Evolutionary conservation across 805 yeast species (phyloP).

Genomic region (Metahyphopichia silvanorum): DNA sequence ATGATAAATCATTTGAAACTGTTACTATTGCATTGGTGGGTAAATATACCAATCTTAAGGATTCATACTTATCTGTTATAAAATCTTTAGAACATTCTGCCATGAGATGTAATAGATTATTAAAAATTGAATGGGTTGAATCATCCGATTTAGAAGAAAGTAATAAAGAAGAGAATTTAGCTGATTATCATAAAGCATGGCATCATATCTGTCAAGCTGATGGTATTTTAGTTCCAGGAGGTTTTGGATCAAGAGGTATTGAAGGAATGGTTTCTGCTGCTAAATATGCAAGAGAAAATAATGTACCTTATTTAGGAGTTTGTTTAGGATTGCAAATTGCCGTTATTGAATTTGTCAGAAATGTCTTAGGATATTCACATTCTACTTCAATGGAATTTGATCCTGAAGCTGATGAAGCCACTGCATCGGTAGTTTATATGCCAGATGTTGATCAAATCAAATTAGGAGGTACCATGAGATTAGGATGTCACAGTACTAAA

Average conservation of each 20-base stretch:
- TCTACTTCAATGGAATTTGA: conserved; percentile 85
- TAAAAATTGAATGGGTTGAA: conserved; percentile 95
- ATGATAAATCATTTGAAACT: conserved; percentile 79
- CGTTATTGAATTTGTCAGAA: conserved; percentile 87
- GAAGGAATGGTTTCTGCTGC: conserved; percentile 98
- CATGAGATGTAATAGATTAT: conserved; percentile 79
- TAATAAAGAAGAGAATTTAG: conserved; percentile 59
- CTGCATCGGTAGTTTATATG: conserved; percentile 89
- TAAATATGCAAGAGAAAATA: conserved; percentile 95
- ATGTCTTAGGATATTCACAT: conserved; percentile 62
- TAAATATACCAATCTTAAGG: conserved; percentile 93
- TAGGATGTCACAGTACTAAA: conserved; percentile 87
- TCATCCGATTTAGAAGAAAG: conserved; percentile 84
- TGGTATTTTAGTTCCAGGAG: conserved; percentile 98
- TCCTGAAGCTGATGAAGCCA: conserved; percentile 54
- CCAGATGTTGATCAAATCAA: conserved; percentile 96
- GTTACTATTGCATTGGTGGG: conserved; percentile 97
- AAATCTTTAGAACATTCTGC: conserved; percentile 95
- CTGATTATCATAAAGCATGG: conserved; percentile 93
- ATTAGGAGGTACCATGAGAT: conserved; percentile 98
- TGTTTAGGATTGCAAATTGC: conserved; percentile 98
- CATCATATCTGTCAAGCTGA: conserved; percentile 88
- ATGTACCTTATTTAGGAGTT: conserved; percentile 92
- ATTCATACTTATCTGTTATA: conserved; percentile 90
- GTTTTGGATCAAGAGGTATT: conserved; percentile 94